Evolutionary conservation across 768 basidiomycete genomes (phyloP), one percentile per base, ranked within the genome.

Genomic region (Lentinula raphanica): DNA sequence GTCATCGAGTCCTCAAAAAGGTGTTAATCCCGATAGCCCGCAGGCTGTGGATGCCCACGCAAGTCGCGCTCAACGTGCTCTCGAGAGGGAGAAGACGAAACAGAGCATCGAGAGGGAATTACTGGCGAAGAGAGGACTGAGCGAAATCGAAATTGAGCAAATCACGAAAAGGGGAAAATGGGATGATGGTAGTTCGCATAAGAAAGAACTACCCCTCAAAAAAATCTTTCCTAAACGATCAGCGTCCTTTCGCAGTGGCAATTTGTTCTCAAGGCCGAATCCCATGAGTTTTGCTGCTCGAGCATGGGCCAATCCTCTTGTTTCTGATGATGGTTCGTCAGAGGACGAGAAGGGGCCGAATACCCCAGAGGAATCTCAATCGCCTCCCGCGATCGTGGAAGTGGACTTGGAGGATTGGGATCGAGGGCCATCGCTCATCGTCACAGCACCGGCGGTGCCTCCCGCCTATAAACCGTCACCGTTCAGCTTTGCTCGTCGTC

Each of bases 401-500:
- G 50, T 58, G 13, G 50, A 60, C 23, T n/a, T 38, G 21, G 53
- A 51, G 17, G 58, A 56, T 5, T 19, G 51, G 19, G 54, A 59
- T 25, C 42, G 51, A 28, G 42, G 44, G 39, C 46, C 51, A 25
- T 54, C 55, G 39, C 40, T 63, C 11, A 42, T 54, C 3, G 56
- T 67, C 23, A 58, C 63, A 19, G 48, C 69, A 5, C 62, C 68
- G 3, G 55, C 63, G 9, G 60, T 72, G 27, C 70, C 67, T 31
- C 72, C 76, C 28, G 80, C 78, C 23, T 81, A 77, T 67, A 83
- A 83, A 51, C 86, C 86, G 15, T 81, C 83, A 36, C 85, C 85
- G n/a, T 77, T 80, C 68, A 77, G 78, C 62, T 85, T 83, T 66
- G 84, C 85, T 7, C 79, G 78, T 63, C 80, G 81, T 54, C 79